Evolutionary conservation across 345 rosid species (phyloP).

Genomic region (Brassica napus): DNA sequence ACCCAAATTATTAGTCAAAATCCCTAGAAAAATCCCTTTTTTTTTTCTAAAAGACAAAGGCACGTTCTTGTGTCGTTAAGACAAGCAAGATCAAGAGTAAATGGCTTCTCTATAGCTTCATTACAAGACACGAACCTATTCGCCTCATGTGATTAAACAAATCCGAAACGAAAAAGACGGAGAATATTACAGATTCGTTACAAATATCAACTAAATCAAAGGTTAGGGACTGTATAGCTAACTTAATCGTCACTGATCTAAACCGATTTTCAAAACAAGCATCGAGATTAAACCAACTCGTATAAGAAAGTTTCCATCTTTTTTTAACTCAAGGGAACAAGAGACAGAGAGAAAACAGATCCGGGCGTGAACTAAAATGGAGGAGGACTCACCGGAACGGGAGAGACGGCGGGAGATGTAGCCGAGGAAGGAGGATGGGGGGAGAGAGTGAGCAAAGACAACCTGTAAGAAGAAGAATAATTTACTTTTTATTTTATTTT

Average conservation of each 20-base stretch:
- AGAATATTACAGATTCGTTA: neutral
- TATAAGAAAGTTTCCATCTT: neutral
- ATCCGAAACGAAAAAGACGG: neutral
- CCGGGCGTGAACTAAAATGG: neutral
- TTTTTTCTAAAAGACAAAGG: neutral
- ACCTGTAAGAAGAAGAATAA: neutral
- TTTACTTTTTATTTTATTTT: neutral
- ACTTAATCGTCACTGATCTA: neutral
- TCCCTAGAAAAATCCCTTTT: slow-evolving; percentile 10
- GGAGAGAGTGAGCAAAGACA: slow-evolving; percentile 9
- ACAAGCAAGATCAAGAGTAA: neutral
- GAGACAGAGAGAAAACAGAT: neutral
- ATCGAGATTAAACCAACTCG: neutral
- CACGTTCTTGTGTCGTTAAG: neutral
- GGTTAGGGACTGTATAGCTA: neutral
- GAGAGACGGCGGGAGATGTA: slow-evolving; percentile 5
- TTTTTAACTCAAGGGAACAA: neutral
- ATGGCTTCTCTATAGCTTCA: neutral
- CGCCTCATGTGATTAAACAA: neutral
- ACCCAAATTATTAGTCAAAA: slow-evolving; percentile 18
- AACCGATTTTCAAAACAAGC: neutral
- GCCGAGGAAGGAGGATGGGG: neutral
- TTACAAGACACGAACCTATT: neutral
- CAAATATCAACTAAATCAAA: neutral
- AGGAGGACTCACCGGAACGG: slow-evolving; percentile 21